These are phyloP conservation scores for Apiospora marii DNA, from an alignment of 2,329 filamentous ascomycete genomes.

Conservation along the genomic window DNA sequence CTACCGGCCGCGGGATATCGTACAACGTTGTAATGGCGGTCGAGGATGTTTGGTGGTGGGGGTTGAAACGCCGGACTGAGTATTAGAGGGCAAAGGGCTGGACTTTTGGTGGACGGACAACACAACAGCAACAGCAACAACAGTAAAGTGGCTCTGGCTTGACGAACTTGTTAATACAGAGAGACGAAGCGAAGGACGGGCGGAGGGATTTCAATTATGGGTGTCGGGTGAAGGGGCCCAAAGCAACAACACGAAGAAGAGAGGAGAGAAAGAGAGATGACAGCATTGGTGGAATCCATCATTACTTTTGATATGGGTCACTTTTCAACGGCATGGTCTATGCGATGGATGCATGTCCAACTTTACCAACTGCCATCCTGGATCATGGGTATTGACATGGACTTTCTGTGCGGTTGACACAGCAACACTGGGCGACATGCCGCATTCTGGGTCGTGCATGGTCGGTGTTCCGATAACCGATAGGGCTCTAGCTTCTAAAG, in stretches of 20 bases:
- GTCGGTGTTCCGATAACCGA: constrained; percentile 6
- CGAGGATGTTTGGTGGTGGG: neutral
- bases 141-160: neutral
- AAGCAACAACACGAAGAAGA: constrained; percentile 23
- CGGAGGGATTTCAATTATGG: constrained; percentile 6
- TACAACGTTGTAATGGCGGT: neutral
- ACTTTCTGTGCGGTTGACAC: neutral
- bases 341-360: neutral
- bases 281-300: constrained; percentile 7
- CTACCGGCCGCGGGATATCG: neutral
- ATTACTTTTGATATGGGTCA: neutral
- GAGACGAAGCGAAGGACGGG: neutral
- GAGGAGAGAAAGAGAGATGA: constrained; percentile 1
- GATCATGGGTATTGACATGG: neutral
- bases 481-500: neutral
- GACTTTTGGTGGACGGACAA: neutral
- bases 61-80: constrained; percentile 4
- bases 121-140: neutral
- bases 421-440: neutral
- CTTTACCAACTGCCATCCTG: neutral
- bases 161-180: constrained; percentile 16
- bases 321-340: neutral
- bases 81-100: constrained; percentile 2
- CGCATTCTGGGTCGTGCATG: neutral
- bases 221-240: neutral